phyloP scores from a whole-genome alignment of 2,329 filamentous ascomycete genomes.

The Xylaria multiplex region DNA sequence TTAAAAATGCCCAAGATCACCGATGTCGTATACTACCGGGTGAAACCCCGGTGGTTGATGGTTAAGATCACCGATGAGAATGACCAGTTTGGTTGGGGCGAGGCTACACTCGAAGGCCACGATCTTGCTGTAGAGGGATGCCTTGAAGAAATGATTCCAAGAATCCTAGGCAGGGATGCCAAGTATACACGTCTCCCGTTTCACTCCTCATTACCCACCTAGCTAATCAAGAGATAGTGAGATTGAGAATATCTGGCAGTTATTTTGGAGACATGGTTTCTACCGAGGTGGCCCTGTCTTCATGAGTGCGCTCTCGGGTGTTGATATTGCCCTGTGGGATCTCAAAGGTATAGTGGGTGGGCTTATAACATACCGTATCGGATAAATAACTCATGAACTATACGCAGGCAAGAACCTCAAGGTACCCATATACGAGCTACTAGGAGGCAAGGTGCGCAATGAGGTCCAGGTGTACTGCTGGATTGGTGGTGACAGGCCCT shows the following conservation, averaged over 20 bases:
- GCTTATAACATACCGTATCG: background rate
- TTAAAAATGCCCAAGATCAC: slow-evolving; percentile 69
- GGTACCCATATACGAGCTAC: slow-evolving; percentile 76
- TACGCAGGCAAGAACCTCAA: slow-evolving; percentile 57
- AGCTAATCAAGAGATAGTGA: slow-evolving; percentile 59
- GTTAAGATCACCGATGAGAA: slow-evolving; percentile 78
- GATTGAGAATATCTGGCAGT: slow-evolving; percentile 85
- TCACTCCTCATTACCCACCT: background rate
- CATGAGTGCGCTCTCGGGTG: slow-evolving; percentile 80
- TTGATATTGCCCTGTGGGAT: slow-evolving; percentile 85
- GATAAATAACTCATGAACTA: slow-evolving; percentile 2
- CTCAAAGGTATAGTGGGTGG: slow-evolving; percentile 64
- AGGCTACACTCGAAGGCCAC: slow-evolving; percentile 78
- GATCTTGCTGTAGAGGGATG: slow-evolving; percentile 79
- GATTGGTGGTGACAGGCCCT: slow-evolving; percentile 79
- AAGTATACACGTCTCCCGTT: slow-evolving; percentile 60
- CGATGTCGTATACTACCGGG: slow-evolving; percentile 76
- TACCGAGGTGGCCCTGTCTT: slow-evolving; percentile 83
- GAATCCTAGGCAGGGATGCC: slow-evolving; percentile 74
- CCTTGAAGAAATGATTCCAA: slow-evolving; percentile 58
- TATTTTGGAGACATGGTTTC: slow-evolving; percentile 75
- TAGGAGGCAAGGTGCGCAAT: slow-evolving; percentile 78
- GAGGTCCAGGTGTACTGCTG: slow-evolving; percentile 79
- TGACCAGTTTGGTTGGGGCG: slow-evolving; percentile 76
- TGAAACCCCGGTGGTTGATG: slow-evolving; percentile 80